Evolutionary conservation across 1,284 basidiomycete genomes (phyloP), one percentile per base, ranked within the genome.

Genomic region (Apiotrichum veenhuisii): DNA sequence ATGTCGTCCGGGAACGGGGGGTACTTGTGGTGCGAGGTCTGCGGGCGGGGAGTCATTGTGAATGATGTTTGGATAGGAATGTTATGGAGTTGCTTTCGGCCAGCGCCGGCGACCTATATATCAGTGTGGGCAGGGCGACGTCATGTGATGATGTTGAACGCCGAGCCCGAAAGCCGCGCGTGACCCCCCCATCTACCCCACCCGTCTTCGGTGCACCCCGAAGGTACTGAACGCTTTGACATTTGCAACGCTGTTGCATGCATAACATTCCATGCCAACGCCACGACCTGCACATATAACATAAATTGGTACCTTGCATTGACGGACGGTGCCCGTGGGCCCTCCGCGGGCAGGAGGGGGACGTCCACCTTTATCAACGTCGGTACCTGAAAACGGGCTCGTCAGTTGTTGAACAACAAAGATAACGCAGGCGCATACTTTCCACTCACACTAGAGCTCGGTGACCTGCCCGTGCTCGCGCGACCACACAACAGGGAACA

Each of bases 1-100:
- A 64, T 42, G 43, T 62, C 57, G 26, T 41, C 50, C 5, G 66
- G 66, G 52, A 67, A 67, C 5, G 66, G 62, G 0, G 66, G 66
- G 2, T 64, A 57, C 11, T 50, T 54, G 52, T 55, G 27, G 50
- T 67, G 65, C 7, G 60, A 59, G 4, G 65, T 67, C 27, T 59
- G 44, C 15, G 49, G 44, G 5, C 17, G 30, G 5, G n/a, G n/a
- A n/a, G 30, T 7, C 30, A 30, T 30, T 17, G 25, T 45, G n/a
- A 54, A 55, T 59, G 22, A 46, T 57, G 40, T 23, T 38, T 41
- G 46, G 20, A 26, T 27, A 25, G 22, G 36, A 8, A 23, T n/a
- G 43, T 18, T n/a, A 4, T n/a, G n/a, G n/a, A 38, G 37, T 5
- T n/a, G 10, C 1, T 2, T n/a, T 7, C 5, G 26, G 25, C 15